phyloP scores from a whole-genome alignment of 1,284 basidiomycete species.

The Malassezia slooffiae region DNA sequence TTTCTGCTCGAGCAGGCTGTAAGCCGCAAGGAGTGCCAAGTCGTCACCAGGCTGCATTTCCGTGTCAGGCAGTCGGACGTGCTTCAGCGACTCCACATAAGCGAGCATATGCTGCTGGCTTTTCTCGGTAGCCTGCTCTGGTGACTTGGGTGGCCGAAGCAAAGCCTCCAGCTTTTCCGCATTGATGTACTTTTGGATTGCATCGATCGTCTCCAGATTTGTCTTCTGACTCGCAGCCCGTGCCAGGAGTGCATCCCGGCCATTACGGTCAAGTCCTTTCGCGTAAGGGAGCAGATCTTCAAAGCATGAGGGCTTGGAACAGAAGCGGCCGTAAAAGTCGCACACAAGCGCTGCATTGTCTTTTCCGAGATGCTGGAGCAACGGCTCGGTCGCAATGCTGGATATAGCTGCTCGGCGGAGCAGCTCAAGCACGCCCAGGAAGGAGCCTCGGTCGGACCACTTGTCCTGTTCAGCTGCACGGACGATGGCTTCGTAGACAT shows the following conservation, averaged over 20 bases:
- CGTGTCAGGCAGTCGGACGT: conserved; percentile 6
- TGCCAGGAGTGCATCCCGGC: no score
- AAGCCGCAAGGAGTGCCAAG: conserved; percentile 5
- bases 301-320: conserved; percentile 6
- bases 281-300: conserved; percentile 10
- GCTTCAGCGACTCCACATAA: not conserved
- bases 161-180: conserved; percentile 1
- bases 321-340: conserved; percentile 1
- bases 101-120: no score
- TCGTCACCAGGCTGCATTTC: conserved; percentile 16
- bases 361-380: not conserved
- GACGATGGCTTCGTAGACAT: conserved; percentile 1
- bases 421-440: conserved; percentile 8
- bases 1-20: not conserved
- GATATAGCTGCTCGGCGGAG: not conserved
- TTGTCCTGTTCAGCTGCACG: conserved; percentile 8
- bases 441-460: conserved; percentile 13
- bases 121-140: not conserved
- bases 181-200: conserved; percentile 8
- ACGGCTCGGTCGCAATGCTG: no score
- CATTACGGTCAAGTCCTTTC: no score
- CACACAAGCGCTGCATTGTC: not conserved
- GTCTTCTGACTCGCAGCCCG: no score
- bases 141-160: not conserved
- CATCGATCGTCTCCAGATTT: no score